Conservation (phyloP, 257 asterid genomes). For the Verbena officinalis region DNA sequence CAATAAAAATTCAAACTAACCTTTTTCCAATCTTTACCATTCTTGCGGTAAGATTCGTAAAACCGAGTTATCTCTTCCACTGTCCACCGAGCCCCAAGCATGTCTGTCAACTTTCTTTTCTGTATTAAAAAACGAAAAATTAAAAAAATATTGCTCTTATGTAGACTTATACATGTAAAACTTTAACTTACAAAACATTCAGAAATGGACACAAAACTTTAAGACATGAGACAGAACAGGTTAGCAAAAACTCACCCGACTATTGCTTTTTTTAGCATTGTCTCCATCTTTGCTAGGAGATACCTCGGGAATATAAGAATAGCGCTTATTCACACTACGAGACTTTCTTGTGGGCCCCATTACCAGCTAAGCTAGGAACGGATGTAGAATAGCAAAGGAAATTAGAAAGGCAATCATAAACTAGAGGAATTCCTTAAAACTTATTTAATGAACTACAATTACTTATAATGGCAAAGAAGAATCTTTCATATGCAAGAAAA, state of each 20-base stretch:
- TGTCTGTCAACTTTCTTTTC: slow-evolving; percentile 84
- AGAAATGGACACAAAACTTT: slow-evolving; percentile 11
- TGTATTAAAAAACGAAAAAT: slow-evolving; percentile 34
- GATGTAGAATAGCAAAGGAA: slow-evolving; percentile 20
- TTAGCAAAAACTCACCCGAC: slow-evolving; percentile 66
- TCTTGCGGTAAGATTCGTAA: slow-evolving; percentile 81
- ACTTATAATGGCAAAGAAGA: slow-evolving; percentile 18
- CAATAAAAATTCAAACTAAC: slow-evolving; percentile 43
- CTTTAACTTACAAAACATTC: slow-evolving; percentile 18
- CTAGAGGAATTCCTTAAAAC: slow-evolving; percentile 21
- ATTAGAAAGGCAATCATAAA: slow-evolving; percentile 19
- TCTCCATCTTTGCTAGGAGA: slow-evolving; percentile 80
- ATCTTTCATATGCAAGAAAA: slow-evolving; percentile 11
- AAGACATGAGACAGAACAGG: slow-evolving; percentile 20
- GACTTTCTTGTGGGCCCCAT: slow-evolving; percentile 91
- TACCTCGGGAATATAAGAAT: slow-evolving; percentile 56
- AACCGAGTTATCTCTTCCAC: slow-evolving; percentile 78
- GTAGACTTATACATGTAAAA: slow-evolving; percentile 27
- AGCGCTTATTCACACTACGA: slow-evolving; percentile 67
- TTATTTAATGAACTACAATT: slow-evolving; percentile 25
- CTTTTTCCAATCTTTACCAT: slow-evolving; percentile 92
- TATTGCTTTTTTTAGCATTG: slow-evolving; percentile 58
- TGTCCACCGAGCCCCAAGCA: slow-evolving; percentile 91
- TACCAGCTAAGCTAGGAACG: slow-evolving; percentile 29
- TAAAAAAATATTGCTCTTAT: slow-evolving; percentile 17